phyloP scores from a whole-genome alignment of 345 rosid species.

The Pugionium dolabratum region DNA sequence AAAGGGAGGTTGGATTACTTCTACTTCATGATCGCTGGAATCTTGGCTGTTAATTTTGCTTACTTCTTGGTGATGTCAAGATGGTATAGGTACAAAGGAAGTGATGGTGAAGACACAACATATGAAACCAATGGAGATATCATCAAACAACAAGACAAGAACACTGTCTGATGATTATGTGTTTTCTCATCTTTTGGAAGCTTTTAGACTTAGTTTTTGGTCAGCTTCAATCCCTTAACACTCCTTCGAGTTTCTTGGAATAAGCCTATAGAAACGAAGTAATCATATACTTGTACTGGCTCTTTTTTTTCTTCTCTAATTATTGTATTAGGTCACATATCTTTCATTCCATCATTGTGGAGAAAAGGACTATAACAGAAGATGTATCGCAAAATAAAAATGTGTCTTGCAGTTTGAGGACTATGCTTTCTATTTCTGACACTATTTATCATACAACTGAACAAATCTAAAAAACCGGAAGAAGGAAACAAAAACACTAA shows the following conservation, averaged over 20 bases:
- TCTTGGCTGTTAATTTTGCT: slow-evolving; percentile 38
- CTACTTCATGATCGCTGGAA: slow-evolving; percentile 46
- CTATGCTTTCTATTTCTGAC: slow-evolving; percentile 11
- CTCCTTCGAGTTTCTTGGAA: slow-evolving; percentile 24
- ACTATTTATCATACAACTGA: slow-evolving; percentile 5
- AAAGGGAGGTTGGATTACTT: slow-evolving; percentile 51
- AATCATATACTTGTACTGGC: slow-evolving; percentile 26
- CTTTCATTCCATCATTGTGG: slow-evolving; percentile 37
- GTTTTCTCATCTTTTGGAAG: slow-evolving; percentile 14
- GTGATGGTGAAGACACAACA: slow-evolving; percentile 27
- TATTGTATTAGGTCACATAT: slow-evolving; percentile 16
- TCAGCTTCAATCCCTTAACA: slow-evolving; percentile 22
- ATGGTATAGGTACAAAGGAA: slow-evolving; percentile 49
- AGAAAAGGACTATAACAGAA: slow-evolving; percentile 28
- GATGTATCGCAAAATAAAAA: slow-evolving; percentile 27
- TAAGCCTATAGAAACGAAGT: slow-evolving; percentile 27
- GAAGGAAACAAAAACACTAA: not conserved
- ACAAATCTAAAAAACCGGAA: slow-evolving; percentile 2
- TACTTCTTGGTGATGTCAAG: slow-evolving; percentile 42
- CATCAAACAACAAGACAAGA: slow-evolving; percentile 33
- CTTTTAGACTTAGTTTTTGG: slow-evolving; percentile 36
- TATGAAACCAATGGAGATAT: slow-evolving; percentile 29
- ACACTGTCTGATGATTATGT: slow-evolving; percentile 23
- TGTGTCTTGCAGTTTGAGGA: slow-evolving; percentile 8
- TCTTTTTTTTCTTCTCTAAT: slow-evolving; percentile 1